Evolutionary conservation across 768 basidiomycete genomes (phyloP).

Genomic region (Suillus placidus): DNA sequence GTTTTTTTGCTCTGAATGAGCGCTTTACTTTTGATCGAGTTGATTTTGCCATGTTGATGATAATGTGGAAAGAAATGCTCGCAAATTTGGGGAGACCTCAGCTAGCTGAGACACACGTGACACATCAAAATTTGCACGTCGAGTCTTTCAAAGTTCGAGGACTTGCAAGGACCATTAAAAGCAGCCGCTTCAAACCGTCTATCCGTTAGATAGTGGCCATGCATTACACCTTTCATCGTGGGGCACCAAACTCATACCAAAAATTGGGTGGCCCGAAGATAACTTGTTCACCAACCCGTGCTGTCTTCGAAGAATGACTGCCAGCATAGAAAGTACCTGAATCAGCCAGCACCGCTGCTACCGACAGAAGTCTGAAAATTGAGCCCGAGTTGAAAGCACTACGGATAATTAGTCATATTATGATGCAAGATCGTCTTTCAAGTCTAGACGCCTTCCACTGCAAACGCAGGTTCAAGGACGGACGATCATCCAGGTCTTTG

Average conservation of each 20-base stretch:
- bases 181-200: not conserved
- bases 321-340: not conserved
- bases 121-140: not conserved
- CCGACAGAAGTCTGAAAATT: not conserved
- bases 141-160: not conserved
- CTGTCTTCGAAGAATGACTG: not conserved
- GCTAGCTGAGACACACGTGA: not conserved
- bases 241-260: not conserved
- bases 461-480: conserved; percentile 1
- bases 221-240: not conserved
- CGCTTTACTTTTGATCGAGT: conserved; percentile 82
- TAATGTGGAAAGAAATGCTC: not conserved
- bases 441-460: not conserved
- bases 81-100: not conserved
- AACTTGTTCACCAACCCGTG: not conserved
- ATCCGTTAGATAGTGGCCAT: not conserved
- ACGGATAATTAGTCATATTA: not conserved
- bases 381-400: not conserved
- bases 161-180: not conserved
- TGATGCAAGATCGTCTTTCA: not conserved
- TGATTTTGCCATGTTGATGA: conserved; percentile 73
- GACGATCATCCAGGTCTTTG: not conserved
- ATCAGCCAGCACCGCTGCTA: not conserved
- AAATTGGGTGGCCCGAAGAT: not conserved
- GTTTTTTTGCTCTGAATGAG: conserved; percentile 74